A percentile compares a stretch with the other conserved stretches of the same genome.
phyloP scores from a whole-genome alignment of 2,329 filamentous ascomycete genomes.

The Alternaria solani region DNA sequence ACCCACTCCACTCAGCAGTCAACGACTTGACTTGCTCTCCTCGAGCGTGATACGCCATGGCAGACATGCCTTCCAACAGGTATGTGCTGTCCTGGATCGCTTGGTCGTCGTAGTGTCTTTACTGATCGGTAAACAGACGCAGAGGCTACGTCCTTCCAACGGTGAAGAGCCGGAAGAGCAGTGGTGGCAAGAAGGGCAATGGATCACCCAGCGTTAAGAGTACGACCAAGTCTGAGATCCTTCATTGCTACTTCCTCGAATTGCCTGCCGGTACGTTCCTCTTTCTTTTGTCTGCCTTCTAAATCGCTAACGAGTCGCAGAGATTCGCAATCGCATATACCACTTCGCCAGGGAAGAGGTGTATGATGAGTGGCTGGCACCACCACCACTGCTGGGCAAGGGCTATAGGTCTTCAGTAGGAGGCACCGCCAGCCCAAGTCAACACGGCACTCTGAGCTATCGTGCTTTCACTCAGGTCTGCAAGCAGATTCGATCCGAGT shows the following conservation, averaged over 20 bases:
- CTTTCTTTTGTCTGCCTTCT: too few relatives aligned
- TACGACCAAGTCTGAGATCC: too few relatives aligned
- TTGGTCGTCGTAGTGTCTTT: background rate
- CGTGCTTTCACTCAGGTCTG: slow-evolving; percentile 1
- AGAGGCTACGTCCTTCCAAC: background rate
- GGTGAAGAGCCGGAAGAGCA: too few relatives aligned
- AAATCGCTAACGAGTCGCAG: background rate
- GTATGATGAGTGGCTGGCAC: background rate
- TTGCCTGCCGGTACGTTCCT: too few relatives aligned
- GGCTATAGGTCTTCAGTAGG: background rate
- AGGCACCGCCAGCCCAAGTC: background rate
- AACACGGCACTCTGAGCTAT: background rate
- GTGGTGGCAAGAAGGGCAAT: too few relatives aligned
- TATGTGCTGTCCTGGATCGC: background rate
- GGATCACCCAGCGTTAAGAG: too few relatives aligned
- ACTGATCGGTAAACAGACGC: background rate
- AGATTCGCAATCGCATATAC: slow-evolving; percentile 1
- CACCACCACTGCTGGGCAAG: too few relatives aligned
- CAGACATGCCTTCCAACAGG: background rate
- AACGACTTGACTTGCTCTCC: background rate
- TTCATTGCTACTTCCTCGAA: too few relatives aligned
- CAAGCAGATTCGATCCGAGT: background rate
- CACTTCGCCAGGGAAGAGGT: background rate
- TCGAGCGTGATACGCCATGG: background rate
- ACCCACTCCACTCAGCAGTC: background rate